A percentile compares a stretch with the other conserved stretches of the same genome.
Conservation (phyloP, 1,284 basidiomycete species). For the Fomitopsis schrenkii region DNA sequence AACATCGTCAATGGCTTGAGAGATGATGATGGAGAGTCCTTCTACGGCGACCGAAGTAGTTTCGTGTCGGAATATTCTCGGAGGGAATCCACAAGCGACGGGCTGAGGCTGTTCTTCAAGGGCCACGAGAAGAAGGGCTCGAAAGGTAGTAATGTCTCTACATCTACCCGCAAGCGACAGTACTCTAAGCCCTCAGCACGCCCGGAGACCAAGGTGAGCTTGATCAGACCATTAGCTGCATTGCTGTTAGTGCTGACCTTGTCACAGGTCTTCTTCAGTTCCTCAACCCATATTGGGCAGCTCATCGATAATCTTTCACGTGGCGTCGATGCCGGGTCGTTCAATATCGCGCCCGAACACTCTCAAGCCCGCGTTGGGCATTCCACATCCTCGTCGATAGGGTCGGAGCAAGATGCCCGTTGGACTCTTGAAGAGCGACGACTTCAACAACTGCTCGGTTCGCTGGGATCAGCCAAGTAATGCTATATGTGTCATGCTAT, state of each 20-base stretch:
- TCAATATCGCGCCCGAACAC: slow-evolving; percentile 54
- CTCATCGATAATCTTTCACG: slow-evolving; percentile 77
- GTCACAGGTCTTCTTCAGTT: slow-evolving; percentile 73
- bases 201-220: slow-evolving; percentile 75
- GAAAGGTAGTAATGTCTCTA: slow-evolving; percentile 60
- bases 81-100: slow-evolving; percentile 48
- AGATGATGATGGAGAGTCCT: slow-evolving; percentile 68
- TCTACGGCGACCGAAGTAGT: slow-evolving; percentile 63
- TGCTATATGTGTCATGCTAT: background rate
- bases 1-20: slow-evolving; percentile 79
- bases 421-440: slow-evolving; percentile 69
- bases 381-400: slow-evolving; percentile 55
- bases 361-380: slow-evolving; percentile 37
- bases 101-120: slow-evolving; percentile 66
- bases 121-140: slow-evolving; percentile 66
- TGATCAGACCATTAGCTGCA: background rate
- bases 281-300: slow-evolving; percentile 71
- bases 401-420: slow-evolving; percentile 54
- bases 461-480: slow-evolving; percentile 37
- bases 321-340: slow-evolving; percentile 74
- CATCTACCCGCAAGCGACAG: slow-evolving; percentile 55
- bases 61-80: slow-evolving; percentile 71
- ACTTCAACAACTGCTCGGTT: slow-evolving; percentile 68
- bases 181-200: slow-evolving; percentile 39
- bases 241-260: slow-evolving; percentile 4